phyloP scores from a whole-genome alignment of 345 rosid species.

The Alliaria petiolata region DNA sequence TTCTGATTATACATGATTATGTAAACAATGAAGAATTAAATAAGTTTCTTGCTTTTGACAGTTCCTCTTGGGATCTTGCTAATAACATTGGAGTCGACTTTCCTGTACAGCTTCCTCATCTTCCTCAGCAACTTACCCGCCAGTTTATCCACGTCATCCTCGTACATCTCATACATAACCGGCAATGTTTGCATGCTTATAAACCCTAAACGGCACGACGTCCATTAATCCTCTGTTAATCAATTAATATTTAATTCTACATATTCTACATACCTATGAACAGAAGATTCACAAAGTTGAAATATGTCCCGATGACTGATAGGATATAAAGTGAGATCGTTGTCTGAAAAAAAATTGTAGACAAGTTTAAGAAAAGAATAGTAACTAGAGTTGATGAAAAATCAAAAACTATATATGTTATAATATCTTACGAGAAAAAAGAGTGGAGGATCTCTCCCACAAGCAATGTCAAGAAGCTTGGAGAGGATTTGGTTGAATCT shows the following conservation, averaged over 20 bases:
- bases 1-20: not conserved
- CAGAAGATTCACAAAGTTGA: conserved; percentile 73
- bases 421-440: conserved; percentile 51
- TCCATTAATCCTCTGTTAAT: not conserved
- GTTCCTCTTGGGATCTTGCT: conserved; percentile 85
- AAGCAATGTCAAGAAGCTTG: conserved; percentile 51
- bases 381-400: not conserved
- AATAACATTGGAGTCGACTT: conserved; percentile 53
- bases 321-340: conserved; percentile 48
- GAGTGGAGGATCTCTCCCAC: conserved; percentile 56
- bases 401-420: not conserved
- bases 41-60: conserved; percentile 50
- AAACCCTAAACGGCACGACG: conserved; percentile 35
- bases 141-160: conserved; percentile 55
- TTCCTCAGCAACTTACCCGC: conserved; percentile 34
- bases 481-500: conserved; percentile 43
- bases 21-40: conserved; percentile 18
- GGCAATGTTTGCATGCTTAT: conserved; percentile 62
- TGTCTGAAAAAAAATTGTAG: conserved; percentile 34
- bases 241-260: not conserved
- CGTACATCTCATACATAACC: conserved; percentile 54
- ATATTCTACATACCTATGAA: conserved; percentile 52
- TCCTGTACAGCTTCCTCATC: conserved; percentile 41
- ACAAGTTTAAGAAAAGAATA: not conserved
- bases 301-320: conserved; percentile 67